Evolutionary conservation across 2,329 filamentous ascomycete species (phyloP), one percentile per base, ranked within the genome.

Genomic region (Phaeomoniella chlamydospora): DNA sequence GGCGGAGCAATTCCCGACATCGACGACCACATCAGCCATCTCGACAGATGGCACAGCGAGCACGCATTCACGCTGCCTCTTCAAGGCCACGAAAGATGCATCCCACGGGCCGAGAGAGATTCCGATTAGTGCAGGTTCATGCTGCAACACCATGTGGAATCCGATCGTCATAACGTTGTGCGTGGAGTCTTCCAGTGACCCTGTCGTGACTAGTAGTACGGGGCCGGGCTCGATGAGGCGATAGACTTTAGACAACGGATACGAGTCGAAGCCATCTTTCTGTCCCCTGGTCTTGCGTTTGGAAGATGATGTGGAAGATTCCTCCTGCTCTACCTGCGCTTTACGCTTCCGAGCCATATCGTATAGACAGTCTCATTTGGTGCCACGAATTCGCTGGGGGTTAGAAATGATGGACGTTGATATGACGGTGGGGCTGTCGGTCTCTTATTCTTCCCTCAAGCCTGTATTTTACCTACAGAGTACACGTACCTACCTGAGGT

Each of bases 101-200:
- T 56, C 52, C 54, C 54, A 57, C 2, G 51, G 54, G 15, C 55
- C 55, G 9, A 57, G 45, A 18, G 41, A 49, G 22, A 52, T 48
- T 22, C 49, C 53, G 18, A 57, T 43, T 5, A 57, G 45, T 15
- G 51, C 47, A 1, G 55, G 55, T 34, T 53, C 50, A 41, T 57
- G 53, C 41, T 55, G 53, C 38, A 57, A 46, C 40, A 57, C 50
- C 53, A 57, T 57, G 42, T 57, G 55, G 44, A 57, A 57, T 34
- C 54, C 55, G 36, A 56, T 49, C 5, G 55, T 57, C 54, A 56
- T 57, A 36, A 56, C 40, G 29, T 56, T 57, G 44, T 57, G 54
- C 5, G 52, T 52, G 18, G 35, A 39, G 18, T 52, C 45, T n/a
- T 44, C 40, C 5, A 54, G 42, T 35, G 47, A 48, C 12, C 53